Evolutionary conservation across 352 stramenopile species (phyloP).

Genomic region (Phytophthora melonis): DNA sequence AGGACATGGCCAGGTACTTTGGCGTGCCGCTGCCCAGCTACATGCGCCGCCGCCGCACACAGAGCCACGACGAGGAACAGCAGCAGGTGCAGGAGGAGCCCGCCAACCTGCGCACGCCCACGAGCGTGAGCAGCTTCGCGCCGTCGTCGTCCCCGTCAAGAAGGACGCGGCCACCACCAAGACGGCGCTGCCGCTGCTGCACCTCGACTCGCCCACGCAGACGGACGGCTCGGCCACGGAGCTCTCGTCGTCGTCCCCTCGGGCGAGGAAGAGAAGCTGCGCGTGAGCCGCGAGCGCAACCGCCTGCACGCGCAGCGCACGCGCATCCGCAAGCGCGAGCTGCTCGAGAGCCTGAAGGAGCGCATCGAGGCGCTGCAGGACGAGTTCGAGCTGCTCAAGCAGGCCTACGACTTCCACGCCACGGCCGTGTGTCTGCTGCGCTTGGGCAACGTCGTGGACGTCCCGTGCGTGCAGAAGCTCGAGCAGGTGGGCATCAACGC

Average conservation of each 20-base stretch:
- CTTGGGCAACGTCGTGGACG: conserved; percentile 50
- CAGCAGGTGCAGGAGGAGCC: conserved; percentile 17
- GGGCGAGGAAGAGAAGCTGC: conserved; percentile 71
- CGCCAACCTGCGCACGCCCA: conserved; percentile 62
- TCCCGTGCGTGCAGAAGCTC: conserved; percentile 57
- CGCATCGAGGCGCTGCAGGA: conserved; percentile 68
- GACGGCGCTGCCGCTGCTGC: conserved; percentile 47
- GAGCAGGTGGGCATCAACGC: conserved; percentile 59
- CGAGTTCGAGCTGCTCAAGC: conserved; percentile 72
- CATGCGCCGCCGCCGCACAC: conserved; percentile 27
- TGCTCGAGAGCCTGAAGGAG: conserved; percentile 80
- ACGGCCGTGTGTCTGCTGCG: conserved; percentile 71
- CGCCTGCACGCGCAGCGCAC: conserved; percentile 80
- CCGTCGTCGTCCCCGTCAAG: conserved; percentile 69
- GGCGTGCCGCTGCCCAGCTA: conserved; percentile 42
- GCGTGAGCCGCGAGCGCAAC: conserved; percentile 79
- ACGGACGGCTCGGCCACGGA: conserved; percentile 24
- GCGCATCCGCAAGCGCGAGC: conserved; percentile 78
- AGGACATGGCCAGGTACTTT: conserved; percentile 53
- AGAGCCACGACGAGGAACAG: neutral
- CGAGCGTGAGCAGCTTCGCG: conserved; percentile 58
- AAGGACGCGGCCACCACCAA: conserved; percentile 52
- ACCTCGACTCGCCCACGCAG: conserved; percentile 53
- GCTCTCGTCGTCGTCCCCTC: conserved; percentile 4
- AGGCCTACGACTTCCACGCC: conserved; percentile 81